Conservation (phyloP, 345 rosid genomes). For the Lepidium sativum region DNA sequence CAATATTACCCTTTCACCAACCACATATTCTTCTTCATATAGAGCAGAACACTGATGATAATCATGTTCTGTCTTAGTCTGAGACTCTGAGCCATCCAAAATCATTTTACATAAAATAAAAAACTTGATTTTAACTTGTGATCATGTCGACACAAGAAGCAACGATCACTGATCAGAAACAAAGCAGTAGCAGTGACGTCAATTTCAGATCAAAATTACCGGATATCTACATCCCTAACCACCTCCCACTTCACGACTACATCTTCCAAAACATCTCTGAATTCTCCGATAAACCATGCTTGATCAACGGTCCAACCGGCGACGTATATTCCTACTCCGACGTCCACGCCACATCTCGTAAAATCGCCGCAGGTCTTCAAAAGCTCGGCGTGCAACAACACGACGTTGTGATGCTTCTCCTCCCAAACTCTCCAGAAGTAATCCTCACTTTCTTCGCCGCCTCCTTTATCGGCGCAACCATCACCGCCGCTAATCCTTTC, state of each 20-base stretch:
- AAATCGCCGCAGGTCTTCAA: slow-evolving; percentile 49
- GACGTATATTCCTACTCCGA: slow-evolving; percentile 41
- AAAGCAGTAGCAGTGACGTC: slow-evolving; percentile 24
- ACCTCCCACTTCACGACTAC: slow-evolving; percentile 60
- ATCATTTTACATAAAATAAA: neutral
- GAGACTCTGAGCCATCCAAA: neutral
- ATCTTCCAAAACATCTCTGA: slow-evolving; percentile 63
- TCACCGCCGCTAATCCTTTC: slow-evolving; percentile 69
- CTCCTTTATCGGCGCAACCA: slow-evolving; percentile 49
- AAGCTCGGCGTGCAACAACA: slow-evolving; percentile 47
- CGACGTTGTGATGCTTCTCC: slow-evolving; percentile 61
- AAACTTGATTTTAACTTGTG: neutral
- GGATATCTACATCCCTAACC: slow-evolving; percentile 58
- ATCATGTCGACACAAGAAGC: slow-evolving; percentile 8
- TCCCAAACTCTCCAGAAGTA: slow-evolving; percentile 58
- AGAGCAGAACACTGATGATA: neutral
- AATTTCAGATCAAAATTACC: slow-evolving; percentile 70
- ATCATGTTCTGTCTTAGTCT: neutral
- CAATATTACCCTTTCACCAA: neutral
- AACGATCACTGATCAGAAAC: slow-evolving; percentile 9
- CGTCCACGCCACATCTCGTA: slow-evolving; percentile 48
- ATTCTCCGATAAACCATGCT: slow-evolving; percentile 42
- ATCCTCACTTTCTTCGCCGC: slow-evolving; percentile 60
- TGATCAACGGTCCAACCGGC: slow-evolving; percentile 62
- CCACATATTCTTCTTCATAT: neutral